Evolutionary conservation across 176 grass and related monocot species (phyloP).

Genomic region (Juncus inflexus): DNA sequence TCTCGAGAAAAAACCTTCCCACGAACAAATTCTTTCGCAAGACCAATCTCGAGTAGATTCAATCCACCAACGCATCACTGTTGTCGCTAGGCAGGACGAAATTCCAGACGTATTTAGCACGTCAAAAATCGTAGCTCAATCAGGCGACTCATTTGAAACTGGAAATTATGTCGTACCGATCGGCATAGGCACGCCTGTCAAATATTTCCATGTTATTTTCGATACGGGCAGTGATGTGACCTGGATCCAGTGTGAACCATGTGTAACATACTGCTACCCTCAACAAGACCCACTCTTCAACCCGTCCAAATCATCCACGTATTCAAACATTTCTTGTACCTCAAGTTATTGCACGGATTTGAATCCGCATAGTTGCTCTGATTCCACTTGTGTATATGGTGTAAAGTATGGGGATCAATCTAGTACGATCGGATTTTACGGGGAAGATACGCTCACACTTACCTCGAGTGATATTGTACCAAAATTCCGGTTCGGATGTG

Average conservation of each 20-base stretch:
- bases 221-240: conserved; percentile 35
- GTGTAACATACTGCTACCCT: neutral
- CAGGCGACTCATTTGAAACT: neutral
- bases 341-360: neutral
- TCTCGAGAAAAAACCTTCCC: neutral
- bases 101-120: neutral
- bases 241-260: conserved; percentile 23
- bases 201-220: conserved; percentile 18
- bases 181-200: conserved; percentile 30
- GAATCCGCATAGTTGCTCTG: neutral
- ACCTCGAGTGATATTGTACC: neutral
- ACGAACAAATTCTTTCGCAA: conserved; percentile 5
- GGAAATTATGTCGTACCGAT: conserved; percentile 36
- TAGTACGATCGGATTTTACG: neutral
- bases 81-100: neutral
- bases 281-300: conserved; percentile 36
- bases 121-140: conserved; percentile 6
- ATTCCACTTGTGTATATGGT: neutral
- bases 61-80: conserved; percentile 10
- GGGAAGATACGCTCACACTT: conserved; percentile 8
- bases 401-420: conserved; percentile 25
- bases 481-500: conserved; percentile 34
- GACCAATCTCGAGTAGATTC: conserved; percentile 20
- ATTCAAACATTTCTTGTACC: conserved; percentile 25
- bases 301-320: conserved; percentile 31